Evolutionary conservation across 208 protist species (phyloP), one percentile per base, ranked within the genome.

Genomic region (Plasmodiophora brassicae): DNA sequence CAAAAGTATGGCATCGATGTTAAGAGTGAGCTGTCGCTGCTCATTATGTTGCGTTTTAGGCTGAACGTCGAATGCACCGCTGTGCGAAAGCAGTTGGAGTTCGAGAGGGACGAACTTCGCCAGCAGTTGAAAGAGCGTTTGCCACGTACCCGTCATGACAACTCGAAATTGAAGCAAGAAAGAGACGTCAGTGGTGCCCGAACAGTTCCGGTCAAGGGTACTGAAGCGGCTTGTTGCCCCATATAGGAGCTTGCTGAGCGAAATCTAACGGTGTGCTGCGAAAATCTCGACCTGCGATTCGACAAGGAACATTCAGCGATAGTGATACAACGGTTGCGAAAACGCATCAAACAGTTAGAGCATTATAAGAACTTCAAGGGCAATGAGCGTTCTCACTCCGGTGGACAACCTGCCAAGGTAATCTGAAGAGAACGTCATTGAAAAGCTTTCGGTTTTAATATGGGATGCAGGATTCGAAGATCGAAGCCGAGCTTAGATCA

Each of bases 241-340:
- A 5, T 14, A 44, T 78, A 78, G 65, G 65, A 78, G 14, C n/a
- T 78, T 14, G 5, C 65, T 36, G 32, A 78, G 41, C 32, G 41
- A 32, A 78, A 78, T 78, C 65, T 78, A 14, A 32, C 65, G n/a
- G n/a, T 38, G n/a, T 44, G 65, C n/a, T 78, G 65, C n/a, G 65
- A 78, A 32, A 78, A 78, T 38, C 65, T 78, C 5, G 65, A 78
- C 20, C 65, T 78, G 5, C 65, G 65, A 5, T 78, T 78, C 41
- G 65, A 78, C 65, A 78, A 78, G 65, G 65, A 78, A 38, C 65
- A 78, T 32, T 78, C 65, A 38, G 20, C 5, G 10, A 32, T 78
- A 44, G n/a, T 78, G 10, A 78, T 78, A 44, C 5, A 78, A 8
- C 32, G 65, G 65, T 32, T 78, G 20, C 5, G 65, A 32, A 78